phyloP scores from a whole-genome alignment of 768 basidiomycete genomes.

The Mrakia gelida region DNA sequence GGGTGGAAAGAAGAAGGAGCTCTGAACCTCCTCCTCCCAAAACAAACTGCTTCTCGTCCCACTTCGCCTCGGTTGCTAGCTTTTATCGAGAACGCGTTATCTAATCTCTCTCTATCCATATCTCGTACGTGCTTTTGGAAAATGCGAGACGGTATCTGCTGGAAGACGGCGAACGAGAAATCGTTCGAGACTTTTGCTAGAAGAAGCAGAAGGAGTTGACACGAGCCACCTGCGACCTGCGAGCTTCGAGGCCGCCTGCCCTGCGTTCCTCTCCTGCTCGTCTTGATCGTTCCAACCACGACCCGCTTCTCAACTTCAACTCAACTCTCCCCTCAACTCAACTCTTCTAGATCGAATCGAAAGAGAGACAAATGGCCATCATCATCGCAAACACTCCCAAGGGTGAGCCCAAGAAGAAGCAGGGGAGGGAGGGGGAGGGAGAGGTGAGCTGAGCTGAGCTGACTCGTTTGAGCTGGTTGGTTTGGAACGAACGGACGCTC shows the following conservation, averaged over 20 bases:
- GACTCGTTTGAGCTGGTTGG: not conserved
- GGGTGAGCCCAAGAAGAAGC: not conserved
- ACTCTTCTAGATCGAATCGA: not conserved
- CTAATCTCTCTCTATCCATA: no score
- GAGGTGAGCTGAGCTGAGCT: not conserved
- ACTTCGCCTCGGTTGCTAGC: no score
- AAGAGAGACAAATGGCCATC: not conserved
- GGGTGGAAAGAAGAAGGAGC: conserved; percentile 16
- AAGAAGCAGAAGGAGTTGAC: no score
- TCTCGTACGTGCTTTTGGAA: no score
- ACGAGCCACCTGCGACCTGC: no score
- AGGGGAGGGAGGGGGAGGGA: not conserved
- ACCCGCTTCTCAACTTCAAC: not conserved
- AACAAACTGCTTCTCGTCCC: no score
- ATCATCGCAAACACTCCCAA: not conserved
- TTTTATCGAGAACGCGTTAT: no score
- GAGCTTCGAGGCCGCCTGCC: no score
- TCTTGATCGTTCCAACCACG: not conserved
- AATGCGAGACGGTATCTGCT: no score
- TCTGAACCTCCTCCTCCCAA: not conserved
- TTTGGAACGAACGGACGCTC: no score
- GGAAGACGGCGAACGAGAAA: no score
- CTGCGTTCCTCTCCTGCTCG: not conserved
- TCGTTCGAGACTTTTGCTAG: no score
- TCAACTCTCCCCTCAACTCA: not conserved